Percentiles rank a stretch among this genome's conserved stretches.
phyloP scores from a whole-genome alignment of 768 basidiomycete genomes.

The Gyrodon lividus region DNA sequence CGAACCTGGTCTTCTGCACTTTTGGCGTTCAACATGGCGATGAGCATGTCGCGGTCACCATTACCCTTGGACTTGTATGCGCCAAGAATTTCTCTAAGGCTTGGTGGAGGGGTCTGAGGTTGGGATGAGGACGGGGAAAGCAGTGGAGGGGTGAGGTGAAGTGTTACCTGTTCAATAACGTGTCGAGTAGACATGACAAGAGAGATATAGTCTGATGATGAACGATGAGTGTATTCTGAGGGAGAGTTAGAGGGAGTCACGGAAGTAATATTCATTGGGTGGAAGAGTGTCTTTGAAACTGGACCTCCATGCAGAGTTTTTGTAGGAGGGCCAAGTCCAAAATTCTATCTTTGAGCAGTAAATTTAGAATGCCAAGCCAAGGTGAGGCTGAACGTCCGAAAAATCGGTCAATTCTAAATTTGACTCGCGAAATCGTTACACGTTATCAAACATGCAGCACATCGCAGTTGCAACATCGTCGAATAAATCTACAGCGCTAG shows the following conservation, averaged over 20 bases:
- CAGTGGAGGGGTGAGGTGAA: background rate
- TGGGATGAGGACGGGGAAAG: slow-evolving; percentile 1
- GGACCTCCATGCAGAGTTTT: slow-evolving; percentile 29
- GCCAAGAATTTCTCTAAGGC: slow-evolving; percentile 78
- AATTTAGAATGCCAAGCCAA: slow-evolving; percentile 47
- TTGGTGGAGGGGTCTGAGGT: slow-evolving; percentile 70
- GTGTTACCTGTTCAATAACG: slow-evolving; percentile 44
- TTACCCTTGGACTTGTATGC: slow-evolving; percentile 86
- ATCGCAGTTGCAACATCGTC: background rate
- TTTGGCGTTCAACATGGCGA: slow-evolving; percentile 91
- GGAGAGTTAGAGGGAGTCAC: slow-evolving; percentile 20
- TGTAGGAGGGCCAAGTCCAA: slow-evolving; percentile 46
- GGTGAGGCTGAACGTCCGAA: slow-evolving; percentile 36
- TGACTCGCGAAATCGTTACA: slow-evolving; percentile 13
- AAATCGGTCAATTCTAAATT: slow-evolving; percentile 19
- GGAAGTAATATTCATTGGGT: slow-evolving; percentile 24
- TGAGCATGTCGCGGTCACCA: slow-evolving; percentile 88
- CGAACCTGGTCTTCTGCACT: slow-evolving; percentile 88
- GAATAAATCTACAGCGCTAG: background rate
- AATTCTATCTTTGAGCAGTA: slow-evolving; percentile 47
- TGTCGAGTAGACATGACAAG: slow-evolving; percentile 47
- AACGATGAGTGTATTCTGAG: slow-evolving; percentile 15
- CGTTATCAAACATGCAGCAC: background rate
- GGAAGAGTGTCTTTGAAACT: slow-evolving; percentile 17
- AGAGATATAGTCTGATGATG: slow-evolving; percentile 25